Conservation (phyloP, 768 basidiomycete species). For the Suillus alpinus region DNA sequence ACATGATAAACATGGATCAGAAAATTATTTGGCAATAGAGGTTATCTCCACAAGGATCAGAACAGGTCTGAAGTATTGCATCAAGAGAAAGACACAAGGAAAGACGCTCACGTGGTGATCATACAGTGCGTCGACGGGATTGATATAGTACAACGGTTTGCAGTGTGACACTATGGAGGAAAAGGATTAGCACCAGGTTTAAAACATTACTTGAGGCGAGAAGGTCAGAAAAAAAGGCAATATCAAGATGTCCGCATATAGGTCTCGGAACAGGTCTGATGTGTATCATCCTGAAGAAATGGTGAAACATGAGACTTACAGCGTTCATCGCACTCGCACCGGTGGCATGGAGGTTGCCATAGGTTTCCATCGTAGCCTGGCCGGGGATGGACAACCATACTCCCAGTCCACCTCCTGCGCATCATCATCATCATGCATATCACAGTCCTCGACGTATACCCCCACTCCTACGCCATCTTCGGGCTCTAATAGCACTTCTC, state of each 20-base stretch:
- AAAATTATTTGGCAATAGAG: constrained; percentile 1
- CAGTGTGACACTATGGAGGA: constrained; percentile 6
- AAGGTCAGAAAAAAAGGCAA: constrained; percentile 58
- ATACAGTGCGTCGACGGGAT: neutral
- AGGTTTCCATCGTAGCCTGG: constrained; percentile 49
- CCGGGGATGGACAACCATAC: constrained; percentile 49
- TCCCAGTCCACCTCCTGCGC: constrained; percentile 50
- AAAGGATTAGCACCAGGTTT: constrained; percentile 7
- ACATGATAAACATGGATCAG: neutral
- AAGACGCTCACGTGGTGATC: constrained; percentile 1
- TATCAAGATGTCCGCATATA: constrained; percentile 54
- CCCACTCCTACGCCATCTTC: constrained; percentile 70
- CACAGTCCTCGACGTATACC: constrained; percentile 77
- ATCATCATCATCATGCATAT: constrained; percentile 33
- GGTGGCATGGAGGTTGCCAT: constrained; percentile 60
- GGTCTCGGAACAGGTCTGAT: constrained; percentile 80
- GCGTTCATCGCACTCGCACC: constrained; percentile 24
- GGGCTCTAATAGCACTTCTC: constrained; percentile 65
- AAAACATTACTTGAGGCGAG: neutral
- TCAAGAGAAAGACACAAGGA: neutral
- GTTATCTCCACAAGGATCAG: constrained; percentile 9
- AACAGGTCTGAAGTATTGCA: constrained; percentile 10
- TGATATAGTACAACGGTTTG: neutral
- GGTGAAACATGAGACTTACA: constrained; percentile 22
- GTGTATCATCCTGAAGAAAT: constrained; percentile 52